Evolutionary conservation across 2,329 filamentous ascomycete genomes (phyloP).

Genomic region (Exophiala spinifera): DNA sequence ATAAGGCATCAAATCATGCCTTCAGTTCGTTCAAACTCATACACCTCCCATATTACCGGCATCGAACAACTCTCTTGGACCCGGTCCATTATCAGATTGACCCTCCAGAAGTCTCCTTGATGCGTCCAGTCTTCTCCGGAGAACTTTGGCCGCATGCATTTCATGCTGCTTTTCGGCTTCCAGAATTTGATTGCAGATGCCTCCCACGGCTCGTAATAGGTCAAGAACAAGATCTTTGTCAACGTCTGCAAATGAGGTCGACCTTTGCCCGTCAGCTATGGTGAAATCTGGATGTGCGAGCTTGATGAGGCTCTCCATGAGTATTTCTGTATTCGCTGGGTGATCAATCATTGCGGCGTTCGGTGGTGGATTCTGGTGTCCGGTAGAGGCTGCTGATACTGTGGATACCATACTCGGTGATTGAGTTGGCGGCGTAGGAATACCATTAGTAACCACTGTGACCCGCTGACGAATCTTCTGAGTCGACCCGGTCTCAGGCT

Average conservation of each 20-base stretch:
- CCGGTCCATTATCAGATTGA: slow-evolving; percentile 45
- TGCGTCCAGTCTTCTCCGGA: slow-evolving; percentile 69
- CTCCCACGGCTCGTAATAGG: slow-evolving; percentile 49
- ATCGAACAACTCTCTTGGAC: background rate
- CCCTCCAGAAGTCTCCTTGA: slow-evolving; percentile 73
- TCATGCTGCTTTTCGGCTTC: slow-evolving; percentile 59
- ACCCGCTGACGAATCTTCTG: slow-evolving; percentile 9
- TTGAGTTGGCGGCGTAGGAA: slow-evolving; percentile 21
- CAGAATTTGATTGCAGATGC: slow-evolving; percentile 52
- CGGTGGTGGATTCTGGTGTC: background rate
- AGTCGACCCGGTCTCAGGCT: slow-evolving; percentile 10
- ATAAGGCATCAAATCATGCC: no score
- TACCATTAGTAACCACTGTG: slow-evolving; percentile 21
- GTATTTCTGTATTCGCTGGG: slow-evolving; percentile 27
- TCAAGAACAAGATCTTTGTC: slow-evolving; percentile 57
- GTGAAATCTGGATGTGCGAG: slow-evolving; percentile 29
- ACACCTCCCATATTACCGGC: background rate
- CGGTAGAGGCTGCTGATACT: background rate
- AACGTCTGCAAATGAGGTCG: slow-evolving; percentile 39
- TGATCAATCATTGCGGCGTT: slow-evolving; percentile 12
- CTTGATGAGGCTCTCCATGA: slow-evolving; percentile 30
- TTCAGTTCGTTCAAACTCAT: no score
- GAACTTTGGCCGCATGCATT: slow-evolving; percentile 57
- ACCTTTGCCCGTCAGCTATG: slow-evolving; percentile 18
- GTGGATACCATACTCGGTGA: slow-evolving; percentile 11